Evolutionary conservation across 331 rosid species (phyloP), one percentile per base, ranked within the genome.

Genomic region (Acacia pycnantha): DNA sequence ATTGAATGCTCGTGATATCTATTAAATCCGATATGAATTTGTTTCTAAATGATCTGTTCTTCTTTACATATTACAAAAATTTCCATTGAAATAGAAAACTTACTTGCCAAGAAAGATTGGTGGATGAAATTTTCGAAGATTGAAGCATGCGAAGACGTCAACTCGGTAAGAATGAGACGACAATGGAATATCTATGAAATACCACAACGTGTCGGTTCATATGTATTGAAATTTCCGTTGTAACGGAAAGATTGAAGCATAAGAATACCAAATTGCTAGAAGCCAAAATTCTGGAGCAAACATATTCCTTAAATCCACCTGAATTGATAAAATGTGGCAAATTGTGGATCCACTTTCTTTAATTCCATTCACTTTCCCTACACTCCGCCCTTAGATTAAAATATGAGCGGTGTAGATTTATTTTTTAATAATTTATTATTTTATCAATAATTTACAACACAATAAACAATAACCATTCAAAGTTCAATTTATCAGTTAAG

Each of bases 71-170:
- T 40, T 40, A 27, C 9, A n/a, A 43, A 51, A 53, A 68, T 31
- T 59, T 35, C 26, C n/a, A 78, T n/a, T 22, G 53, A 44, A 41
- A 21, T 22, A 43, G 75, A 43, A 1, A 71, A 69, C 90, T 81
- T 27, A 84, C 89, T 7, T 62, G 77, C 79, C 74, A 81, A 74
- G 5, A 47, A 75, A 29, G 66, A 70, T 54, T 54, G 84, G 71
- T n/a, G 64, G 82, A 50, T 18, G 83, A 83, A 83, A 84, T 78
- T 26, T 64, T 50, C 31, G 53, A 89, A 81, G 82, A 77, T 56
- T 53, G 66, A 59, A 59, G 66, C 66, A 24, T n/a, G n/a, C n/a
- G 66, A 59, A 11, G 16, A 24, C 16, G 33, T 18, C 66, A 11
- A 24, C 33, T 59, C 4, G 66, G 33, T 9, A 24, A 59, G 33